Percentiles rank a stretch among this genome's conserved stretches.
Conservation (phyloP, 345 rosid genomes). For the Eucalyptus decipiens region DNA sequence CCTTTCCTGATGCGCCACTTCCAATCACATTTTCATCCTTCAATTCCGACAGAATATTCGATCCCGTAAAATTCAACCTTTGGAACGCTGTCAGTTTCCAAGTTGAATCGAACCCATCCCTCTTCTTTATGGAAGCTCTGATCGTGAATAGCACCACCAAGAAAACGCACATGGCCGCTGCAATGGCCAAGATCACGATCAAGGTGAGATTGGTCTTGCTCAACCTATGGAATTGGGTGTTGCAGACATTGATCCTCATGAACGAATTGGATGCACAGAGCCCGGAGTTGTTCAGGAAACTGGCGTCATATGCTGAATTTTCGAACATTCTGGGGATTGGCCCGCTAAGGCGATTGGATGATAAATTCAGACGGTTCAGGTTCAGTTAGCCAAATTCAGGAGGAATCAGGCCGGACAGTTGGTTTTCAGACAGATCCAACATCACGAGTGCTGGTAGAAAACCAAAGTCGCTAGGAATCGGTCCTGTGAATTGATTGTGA, state of each 20-base stretch:
- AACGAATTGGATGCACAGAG: constrained; percentile 20
- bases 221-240: not conserved
- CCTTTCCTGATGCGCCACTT: constrained; percentile 50
- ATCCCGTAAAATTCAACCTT: not conserved
- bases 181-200: constrained; percentile 1
- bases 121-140: constrained; percentile 8
- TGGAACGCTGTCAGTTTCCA: constrained; percentile 43
- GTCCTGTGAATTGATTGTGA: constrained; percentile 29
- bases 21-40: no score
- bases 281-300: constrained; percentile 43
- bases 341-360: constrained; percentile 44
- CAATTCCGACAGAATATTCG: no score
- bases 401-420: constrained; percentile 39
- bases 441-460: constrained; percentile 7
- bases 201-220: not conserved
- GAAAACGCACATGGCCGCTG: no score
- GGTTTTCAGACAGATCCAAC: constrained; percentile 41
- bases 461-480: constrained; percentile 25
- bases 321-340: constrained; percentile 13
- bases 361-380: constrained; percentile 20
- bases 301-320: constrained; percentile 15
- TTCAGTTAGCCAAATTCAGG: constrained; percentile 9
- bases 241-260: constrained; percentile 15
- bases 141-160: no score
- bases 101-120: not conserved